Evolutionary conservation across 148 eudicot species (phyloP).

Genomic region (Cornus florida): DNA sequence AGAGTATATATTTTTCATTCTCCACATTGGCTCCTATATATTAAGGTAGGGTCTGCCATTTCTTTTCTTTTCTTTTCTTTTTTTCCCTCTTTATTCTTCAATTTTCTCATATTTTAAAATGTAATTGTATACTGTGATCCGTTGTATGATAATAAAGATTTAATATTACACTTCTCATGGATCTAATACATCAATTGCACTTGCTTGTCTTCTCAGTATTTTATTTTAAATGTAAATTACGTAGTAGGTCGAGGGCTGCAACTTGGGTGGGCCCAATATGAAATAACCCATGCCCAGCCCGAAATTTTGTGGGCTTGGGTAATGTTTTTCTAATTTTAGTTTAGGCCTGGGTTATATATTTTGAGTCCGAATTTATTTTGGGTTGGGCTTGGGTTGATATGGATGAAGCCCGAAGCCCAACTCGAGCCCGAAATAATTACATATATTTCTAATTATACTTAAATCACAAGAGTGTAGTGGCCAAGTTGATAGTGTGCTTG

Average conservation of each 20-base stretch:
- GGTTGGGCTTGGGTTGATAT: no score
- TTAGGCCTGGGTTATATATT: no score
- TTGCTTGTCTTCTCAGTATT: not conserved
- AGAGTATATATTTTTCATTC: slow-evolving; percentile 4
- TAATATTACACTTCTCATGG: not conserved
- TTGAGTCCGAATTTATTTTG: no score
- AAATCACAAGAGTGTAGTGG: no score
- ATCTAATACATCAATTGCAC: not conserved
- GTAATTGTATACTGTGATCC: slow-evolving; percentile 4
- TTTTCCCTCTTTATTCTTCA: not conserved
- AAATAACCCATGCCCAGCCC: no score
- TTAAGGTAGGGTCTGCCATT: not conserved
- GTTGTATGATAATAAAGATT: not conserved
- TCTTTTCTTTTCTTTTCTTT: not conserved
- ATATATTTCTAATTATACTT: no score
- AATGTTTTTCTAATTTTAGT: no score
- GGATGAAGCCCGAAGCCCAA: no score
- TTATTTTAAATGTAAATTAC: not conserved
- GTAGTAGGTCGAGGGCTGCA: not conserved
- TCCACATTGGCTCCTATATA: slow-evolving; percentile 4
- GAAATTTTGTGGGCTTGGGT: no score
- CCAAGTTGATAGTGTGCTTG: no score
- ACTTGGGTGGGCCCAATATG: no score
- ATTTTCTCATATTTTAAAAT: not conserved
- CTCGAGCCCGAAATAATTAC: no score